Conservation (phyloP, 2,329 filamentous ascomycete species). For the Arthrobotrys sphaeroides region DNA sequence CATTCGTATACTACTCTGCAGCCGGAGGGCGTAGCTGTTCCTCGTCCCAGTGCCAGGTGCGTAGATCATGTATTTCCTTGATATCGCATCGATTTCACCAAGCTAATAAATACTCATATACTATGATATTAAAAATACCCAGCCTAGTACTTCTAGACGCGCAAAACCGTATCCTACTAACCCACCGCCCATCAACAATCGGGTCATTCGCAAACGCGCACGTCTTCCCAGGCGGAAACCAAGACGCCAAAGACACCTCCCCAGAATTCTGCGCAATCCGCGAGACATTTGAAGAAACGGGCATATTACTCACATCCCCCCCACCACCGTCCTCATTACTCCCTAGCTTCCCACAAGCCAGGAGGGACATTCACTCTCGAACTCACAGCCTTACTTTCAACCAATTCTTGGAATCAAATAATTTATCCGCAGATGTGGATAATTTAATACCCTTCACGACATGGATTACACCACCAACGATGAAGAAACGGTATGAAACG, state of each 20-base stretch:
- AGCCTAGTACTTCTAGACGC: conserved; percentile 88
- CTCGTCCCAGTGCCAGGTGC: conserved; percentile 73
- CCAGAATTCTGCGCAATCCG: conserved; percentile 75
- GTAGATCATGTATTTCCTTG: conserved; percentile 14
- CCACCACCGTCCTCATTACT: conserved; percentile 43
- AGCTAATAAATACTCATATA: background rate
- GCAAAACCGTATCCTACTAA: conserved; percentile 83
- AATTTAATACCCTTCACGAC: conserved; percentile 67
- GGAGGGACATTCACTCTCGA: conserved; percentile 71
- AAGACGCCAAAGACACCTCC: conserved; percentile 76
- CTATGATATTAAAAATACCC: background rate
- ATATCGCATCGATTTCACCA: background rate
- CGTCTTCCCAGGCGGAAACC: conserved; percentile 91
- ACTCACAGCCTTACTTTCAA: conserved; percentile 71
- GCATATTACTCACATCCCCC: conserved; percentile 76
- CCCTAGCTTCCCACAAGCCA: conserved; percentile 64
- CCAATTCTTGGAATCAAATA: conserved; percentile 68
- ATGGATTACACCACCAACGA: conserved; percentile 83
- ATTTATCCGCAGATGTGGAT: conserved; percentile 50
- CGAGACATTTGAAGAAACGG: conserved; percentile 95
- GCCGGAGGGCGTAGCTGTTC: conserved; percentile 59
- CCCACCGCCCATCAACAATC: conserved; percentile 84
- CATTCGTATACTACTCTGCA: conserved; percentile 50
- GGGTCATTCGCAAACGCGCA: conserved; percentile 88
- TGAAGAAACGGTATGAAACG: conserved; percentile 83